Base-by-base conservation (phyloP, 1,284 basidiomycete genomes). In the Takashimella koratensis region DNA sequence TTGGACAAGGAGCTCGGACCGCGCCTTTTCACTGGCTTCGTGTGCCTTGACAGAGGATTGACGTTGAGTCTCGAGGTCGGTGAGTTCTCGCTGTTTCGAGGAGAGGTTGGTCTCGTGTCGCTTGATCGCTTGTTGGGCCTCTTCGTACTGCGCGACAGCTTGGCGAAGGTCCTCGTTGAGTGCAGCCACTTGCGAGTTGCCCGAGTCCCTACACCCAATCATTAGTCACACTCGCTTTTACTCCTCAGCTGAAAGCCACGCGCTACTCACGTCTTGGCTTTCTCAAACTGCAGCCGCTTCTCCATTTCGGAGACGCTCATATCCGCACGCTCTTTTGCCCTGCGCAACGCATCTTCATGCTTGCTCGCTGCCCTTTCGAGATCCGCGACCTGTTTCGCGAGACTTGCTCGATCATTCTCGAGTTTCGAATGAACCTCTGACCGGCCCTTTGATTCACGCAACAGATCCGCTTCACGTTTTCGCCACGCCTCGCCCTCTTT, bases 301-400 rank as follows among this genome's bases (percentile, higher is more conserved):
- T 91, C 86, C 40, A 94, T 72, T 41, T 95, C 90, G 25, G 81
- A 79, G 21, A 86, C 76, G 11, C 82, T 76, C 16, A 77, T 65
- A 23, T 92, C 86, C 69, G 86, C 82, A 53, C 90, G 82, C 62
- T 93, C 89, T 69, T 87, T 90, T 0, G 84, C 77, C 39, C 90
- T 81, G 3, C 77, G 69, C 42, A 92, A 71, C 64, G 93, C 90
- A 65, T 97, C 88, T 59, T 94, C 89, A 39, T 85, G 84, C 62
- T 90, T 84, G 23, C 80, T 71, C 3, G 88, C 79, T 51, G 87
- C 78, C 55, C 83, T 84, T 66, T 85, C 83, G 27, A 92, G 78
- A 47, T 92, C 89, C 43, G 87, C 86, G 12, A 84, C 80, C 51
- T 84, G 75, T 63, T 84, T 83, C 59, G 81, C 80, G 5, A 89